Evolutionary conservation across 441 rosid species (phyloP), one percentile per base, ranked within the genome.

Genomic region (Corymbia citriodora): DNA sequence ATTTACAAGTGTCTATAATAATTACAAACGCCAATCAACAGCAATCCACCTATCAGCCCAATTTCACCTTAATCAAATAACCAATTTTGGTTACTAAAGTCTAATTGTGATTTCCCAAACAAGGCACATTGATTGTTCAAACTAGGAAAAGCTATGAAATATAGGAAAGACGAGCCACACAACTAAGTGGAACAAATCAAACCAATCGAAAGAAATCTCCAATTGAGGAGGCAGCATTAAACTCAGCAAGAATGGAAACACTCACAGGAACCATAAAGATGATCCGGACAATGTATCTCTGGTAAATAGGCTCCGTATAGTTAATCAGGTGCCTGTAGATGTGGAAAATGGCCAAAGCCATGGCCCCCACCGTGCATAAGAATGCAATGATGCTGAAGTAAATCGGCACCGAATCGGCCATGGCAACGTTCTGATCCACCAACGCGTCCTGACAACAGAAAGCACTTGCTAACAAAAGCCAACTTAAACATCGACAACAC

Each of bases 201-300:
- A 45, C 45, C 50, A 49, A 45, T 79, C 1, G n/a, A 45, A 45
- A 79, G 29, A 16, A 12, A 79, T 21, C 85, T 45, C 53, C 52
- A 79, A 79, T 23, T 13, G 18, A 40, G 6, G 49, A 45, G 52
- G 72, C 48, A 89, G 50, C 68, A 81, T 59, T 61, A 68, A 89
- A 18, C 61, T 55, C 55, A 36, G 85, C 53, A 19, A 88, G n/a
- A 49, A 53, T 18, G 85, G 85, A 87, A 83, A 79, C 61, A 95
- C 99, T 93, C 33, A 98, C 99, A 89, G 99, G 99, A 88, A 97
- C 99, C 99, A 97, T 97, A 88, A 97, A 96, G 93, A 97, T 94
- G 87, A 97, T 97, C 89, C 99, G 98, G 21, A 97, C 99, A 36
- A 97, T 97, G 87, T 89, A 97, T 96, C 99, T 94, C 96, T 97